phyloP scores from a whole-genome alignment of 306 rosid genomes.

The Trichosanthes truncata region DNA sequence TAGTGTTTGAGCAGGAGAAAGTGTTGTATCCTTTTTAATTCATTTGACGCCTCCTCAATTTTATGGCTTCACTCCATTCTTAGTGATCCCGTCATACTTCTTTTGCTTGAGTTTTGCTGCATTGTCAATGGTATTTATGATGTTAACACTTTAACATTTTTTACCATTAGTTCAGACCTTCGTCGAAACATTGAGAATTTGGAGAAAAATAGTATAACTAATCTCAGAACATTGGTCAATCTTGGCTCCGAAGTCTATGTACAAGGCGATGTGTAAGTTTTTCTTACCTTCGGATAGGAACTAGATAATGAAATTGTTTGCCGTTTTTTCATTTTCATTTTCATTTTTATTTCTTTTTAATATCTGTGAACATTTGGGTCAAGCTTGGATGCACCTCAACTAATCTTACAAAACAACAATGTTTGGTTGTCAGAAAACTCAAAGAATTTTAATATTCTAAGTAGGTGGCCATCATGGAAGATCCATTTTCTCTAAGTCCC shows the following conservation, averaged over 20 bases:
- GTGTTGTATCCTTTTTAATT: conserved; percentile 63
- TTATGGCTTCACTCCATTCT: neutral
- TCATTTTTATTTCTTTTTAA: neutral
- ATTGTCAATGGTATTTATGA: neutral
- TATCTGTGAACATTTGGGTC: neutral
- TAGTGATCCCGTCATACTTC: neutral
- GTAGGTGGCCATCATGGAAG: no score
- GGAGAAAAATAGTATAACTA: conserved; percentile 77
- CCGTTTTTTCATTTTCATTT: neutral
- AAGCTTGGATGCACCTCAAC: neutral
- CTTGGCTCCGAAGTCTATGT: conserved; percentile 87
- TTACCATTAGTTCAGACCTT: conserved; percentile 54
- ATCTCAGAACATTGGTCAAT: conserved; percentile 75
- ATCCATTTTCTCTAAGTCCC: neutral
- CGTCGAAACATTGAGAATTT: conserved; percentile 70
- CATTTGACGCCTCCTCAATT: neutral
- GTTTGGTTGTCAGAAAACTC: neutral
- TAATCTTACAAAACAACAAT: neutral
- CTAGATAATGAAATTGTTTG: neutral
- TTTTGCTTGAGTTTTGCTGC: neutral
- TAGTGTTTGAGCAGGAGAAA: conserved; percentile 87
- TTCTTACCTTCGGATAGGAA: neutral
- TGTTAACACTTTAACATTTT: conserved; percentile 38
- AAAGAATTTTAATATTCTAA: no score
- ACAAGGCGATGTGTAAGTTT: conserved; percentile 90